A percentile compares a stretch with the other conserved stretches of the same genome.
These are phyloP conservation scores for Verbascum thapsus DNA, from an alignment of 257 asterid genomes.

Conservation along the genomic window DNA sequence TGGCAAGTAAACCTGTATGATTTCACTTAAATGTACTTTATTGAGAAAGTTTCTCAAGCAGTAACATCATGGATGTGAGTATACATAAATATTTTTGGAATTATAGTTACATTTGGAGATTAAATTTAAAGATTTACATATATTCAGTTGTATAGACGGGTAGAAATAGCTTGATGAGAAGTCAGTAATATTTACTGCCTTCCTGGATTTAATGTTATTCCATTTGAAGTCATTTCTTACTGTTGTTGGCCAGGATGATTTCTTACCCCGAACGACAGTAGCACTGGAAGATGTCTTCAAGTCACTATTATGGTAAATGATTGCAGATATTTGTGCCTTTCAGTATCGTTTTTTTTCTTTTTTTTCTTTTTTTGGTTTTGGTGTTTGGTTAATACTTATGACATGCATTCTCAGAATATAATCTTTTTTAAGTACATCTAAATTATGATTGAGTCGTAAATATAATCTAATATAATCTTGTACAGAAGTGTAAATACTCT, in stretches of 20 bases:
- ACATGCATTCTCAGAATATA: background rate
- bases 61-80: too few species aligned
- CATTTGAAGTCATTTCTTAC: constrained; percentile 17
- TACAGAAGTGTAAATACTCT: constrained; percentile 4
- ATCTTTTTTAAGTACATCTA: background rate
- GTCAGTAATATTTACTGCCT: too few species aligned
- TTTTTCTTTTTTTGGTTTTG: background rate
- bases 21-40: too few species aligned
- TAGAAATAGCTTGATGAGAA: too few species aligned
- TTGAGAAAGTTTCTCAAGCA: too few species aligned
- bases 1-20: too few species aligned
- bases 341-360: constrained; percentile 27
- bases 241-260: constrained; percentile 76
- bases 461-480: too few species aligned
- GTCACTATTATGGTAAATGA: constrained; percentile 93
- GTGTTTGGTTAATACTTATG: constrained; percentile 2
- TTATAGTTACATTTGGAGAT: too few species aligned
- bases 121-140: background rate
- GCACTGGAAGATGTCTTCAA: constrained; percentile 79
- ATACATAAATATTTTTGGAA: too few species aligned
- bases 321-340: constrained; percentile 56
- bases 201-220: constrained; percentile 5
- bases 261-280: constrained; percentile 96
- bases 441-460: background rate
- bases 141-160: too few species aligned